Base-by-base conservation (phyloP, 108 stramenopile genomes). In the Cyclotella distinguenda region DNA sequence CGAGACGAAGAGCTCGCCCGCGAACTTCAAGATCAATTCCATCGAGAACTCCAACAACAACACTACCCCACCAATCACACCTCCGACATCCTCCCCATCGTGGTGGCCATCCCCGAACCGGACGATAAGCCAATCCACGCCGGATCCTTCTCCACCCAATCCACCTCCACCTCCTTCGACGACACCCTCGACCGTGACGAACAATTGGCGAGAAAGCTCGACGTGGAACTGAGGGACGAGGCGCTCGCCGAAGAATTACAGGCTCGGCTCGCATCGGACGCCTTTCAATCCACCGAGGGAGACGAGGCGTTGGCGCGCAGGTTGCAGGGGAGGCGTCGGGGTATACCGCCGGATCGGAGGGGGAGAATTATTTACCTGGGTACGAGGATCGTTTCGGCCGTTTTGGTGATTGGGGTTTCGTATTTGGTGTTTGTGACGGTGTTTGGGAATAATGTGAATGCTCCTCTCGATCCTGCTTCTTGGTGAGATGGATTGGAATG, bases 21-120 rank as follows among this genome's bases (percentile, higher is more conserved):
- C 9, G 23, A 42, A 22, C 63, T 64, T 3, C 63, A 64, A 51
- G 50, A 64, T 6, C 49, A 64, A 64, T 64, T 64, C 48, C 63
- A 38, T 11, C 63, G 12, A 1, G 63, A 64, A 47, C 23, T 64
- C 21, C 50, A 64, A 51, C 63, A 64, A 51, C 40, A 51, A 35
- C 50, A 49, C 6, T 39, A 34, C 1, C 15, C 22, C 21, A 36
- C 46, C 16, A 23, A 49, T 5, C 51, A 50, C 50, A 9, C 15
- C 21, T 5, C 46, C 8, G 38, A 40, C 19, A 19, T 8, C 43
- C 34, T 40, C 31, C 48, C 36, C 25, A 23, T 39, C 13, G 58
- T 59, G 22, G 25, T 51, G 18, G 49, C 15, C 30, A 40, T 40
- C n/a, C 48, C 34, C 2, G 49, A 64, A 25, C 21, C 32, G 15